Evolutionary conservation across 768 basidiomycete genomes (phyloP), one percentile per base, ranked within the genome.

Genomic region (Boletus coccyginus): DNA sequence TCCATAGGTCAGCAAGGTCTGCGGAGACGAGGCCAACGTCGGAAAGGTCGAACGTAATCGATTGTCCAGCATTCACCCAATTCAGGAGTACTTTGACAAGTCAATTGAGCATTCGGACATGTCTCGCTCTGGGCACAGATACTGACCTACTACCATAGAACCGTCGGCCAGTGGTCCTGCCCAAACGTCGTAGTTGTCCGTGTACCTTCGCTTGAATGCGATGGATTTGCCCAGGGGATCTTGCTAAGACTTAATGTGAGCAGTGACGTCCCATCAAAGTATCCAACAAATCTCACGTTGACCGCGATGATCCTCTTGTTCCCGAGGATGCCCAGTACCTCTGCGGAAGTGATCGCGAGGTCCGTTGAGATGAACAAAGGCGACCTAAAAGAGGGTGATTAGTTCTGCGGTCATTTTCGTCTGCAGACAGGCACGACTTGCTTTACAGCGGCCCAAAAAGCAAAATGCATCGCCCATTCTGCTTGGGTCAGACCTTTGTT

Each of bases 401-500:
- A 39, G 27, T 27, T 27, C 3, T 12, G 9, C 9, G 3, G 7
- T 51, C 7, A 31, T n/a, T 31, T 12, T 36, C 3, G 19, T 36
- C n/a, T 31, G 8, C 5, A n/a, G 9, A 19, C 27, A 38, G 10
- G 21, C 7, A 5, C 8, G 7, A 44, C 53, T 42, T 41, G 31
- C 60, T 61, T 61, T 17, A 53, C 53, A 29, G 51, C 47, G 27
- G 58, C 60, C 60, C 60, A 61, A 39, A 59, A 56, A 9, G 44
- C 53, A 12, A 61, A 61, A 17, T 61, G 53, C 53, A 41, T 59
- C 11, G 17, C 27, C 58, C 53, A 59, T 31, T 59, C 60, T 3
- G 17, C 33, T 40, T 35, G 56, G 0, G 78, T 78, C 35, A 82
- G 52, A 5, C 77, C 78, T 5, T 62, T 46, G 55, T 82, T 81